These are phyloP conservation scores for Dionaea muscipula DNA, from an alignment of 179 eudicot genomes.

Conservation along the genomic window DNA sequence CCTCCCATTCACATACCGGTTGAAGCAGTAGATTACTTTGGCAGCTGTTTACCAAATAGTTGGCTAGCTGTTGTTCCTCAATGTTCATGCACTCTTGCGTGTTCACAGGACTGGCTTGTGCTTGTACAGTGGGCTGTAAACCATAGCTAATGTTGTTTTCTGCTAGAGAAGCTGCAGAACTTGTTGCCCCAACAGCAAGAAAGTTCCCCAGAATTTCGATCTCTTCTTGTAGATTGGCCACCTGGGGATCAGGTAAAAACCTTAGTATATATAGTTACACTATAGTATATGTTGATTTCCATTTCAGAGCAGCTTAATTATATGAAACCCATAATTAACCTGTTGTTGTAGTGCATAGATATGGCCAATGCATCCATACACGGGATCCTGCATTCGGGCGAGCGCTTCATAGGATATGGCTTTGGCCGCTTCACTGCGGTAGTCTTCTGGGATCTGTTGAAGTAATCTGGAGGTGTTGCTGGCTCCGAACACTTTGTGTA, in stretches of 20 bases:
- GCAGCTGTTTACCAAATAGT: constrained; percentile 5
- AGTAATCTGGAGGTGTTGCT: constrained; percentile 54
- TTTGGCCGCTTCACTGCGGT: constrained; percentile 41
- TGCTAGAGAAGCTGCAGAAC: constrained; percentile 10
- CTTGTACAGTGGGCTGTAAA: constrained; percentile 10
- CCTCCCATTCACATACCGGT: constrained; percentile 10
- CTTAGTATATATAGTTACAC: too few species aligned
- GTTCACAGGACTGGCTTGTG: constrained; percentile 14
- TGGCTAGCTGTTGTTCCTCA: constrained; percentile 1
- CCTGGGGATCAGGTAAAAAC: constrained; percentile 26
- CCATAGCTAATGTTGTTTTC: constrained; percentile 9
- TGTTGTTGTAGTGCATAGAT: constrained; percentile 54
- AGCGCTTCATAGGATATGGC: constrained; percentile 52
- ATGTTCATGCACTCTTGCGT: constrained; percentile 8
- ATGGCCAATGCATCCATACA: constrained; percentile 56
- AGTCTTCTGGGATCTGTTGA: constrained; percentile 35
- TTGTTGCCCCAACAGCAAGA: constrained; percentile 21
- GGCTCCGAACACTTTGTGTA: constrained; percentile 66
- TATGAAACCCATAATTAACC: too few species aligned
- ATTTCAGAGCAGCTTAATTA: too few species aligned
- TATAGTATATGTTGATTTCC: too few species aligned
- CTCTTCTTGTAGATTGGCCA: constrained; percentile 49
- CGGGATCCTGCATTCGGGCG: constrained; percentile 56
- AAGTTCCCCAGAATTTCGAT: constrained; percentile 31
- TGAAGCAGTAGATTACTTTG: constrained; percentile 11